Evolutionary conservation across 441 rosid species (phyloP).

Genomic region (Erysimum pusillum): DNA sequence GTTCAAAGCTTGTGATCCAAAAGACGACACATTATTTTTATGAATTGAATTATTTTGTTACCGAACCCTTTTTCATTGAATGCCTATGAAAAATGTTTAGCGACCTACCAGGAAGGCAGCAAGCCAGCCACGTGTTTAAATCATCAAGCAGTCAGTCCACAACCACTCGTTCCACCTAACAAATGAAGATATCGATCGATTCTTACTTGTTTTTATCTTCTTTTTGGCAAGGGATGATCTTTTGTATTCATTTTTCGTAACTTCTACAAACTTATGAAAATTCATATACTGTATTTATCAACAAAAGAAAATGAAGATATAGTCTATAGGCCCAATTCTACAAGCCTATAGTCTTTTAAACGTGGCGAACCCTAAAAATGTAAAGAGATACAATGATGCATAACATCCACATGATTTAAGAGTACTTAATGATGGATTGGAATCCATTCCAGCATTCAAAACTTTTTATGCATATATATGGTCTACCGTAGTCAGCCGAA

Average conservation of each 20-base stretch:
- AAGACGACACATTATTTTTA: conserved; percentile 28
- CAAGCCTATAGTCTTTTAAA: background rate
- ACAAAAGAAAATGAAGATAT: too few relatives aligned
- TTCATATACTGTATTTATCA: too few relatives aligned
- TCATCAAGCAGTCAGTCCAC: conserved; percentile 42
- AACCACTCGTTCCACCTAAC: conserved; percentile 48
- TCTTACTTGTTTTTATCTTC: too few relatives aligned
- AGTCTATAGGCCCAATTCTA: background rate
- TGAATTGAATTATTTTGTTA: background rate
- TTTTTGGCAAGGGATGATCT: too few relatives aligned
- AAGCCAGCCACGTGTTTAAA: conserved; percentile 34
- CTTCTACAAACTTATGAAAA: too few relatives aligned
- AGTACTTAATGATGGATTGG: background rate
- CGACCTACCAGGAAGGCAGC: conserved; percentile 10
- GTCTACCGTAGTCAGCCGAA: background rate
- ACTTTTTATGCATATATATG: background rate
- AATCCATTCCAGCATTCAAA: background rate
- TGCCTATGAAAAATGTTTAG: conserved; percentile 15
- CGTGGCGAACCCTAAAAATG: background rate
- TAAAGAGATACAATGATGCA: background rate
- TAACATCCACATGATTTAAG: background rate
- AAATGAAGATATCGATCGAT: background rate
- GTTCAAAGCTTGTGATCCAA: conserved; percentile 51
- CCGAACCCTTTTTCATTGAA: conserved; percentile 5
- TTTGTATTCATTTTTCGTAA: too few relatives aligned